These are phyloP conservation scores for Torulaspora microellipsoides DNA, from an alignment of 805 yeast genomes.

Conservation along the genomic window DNA sequence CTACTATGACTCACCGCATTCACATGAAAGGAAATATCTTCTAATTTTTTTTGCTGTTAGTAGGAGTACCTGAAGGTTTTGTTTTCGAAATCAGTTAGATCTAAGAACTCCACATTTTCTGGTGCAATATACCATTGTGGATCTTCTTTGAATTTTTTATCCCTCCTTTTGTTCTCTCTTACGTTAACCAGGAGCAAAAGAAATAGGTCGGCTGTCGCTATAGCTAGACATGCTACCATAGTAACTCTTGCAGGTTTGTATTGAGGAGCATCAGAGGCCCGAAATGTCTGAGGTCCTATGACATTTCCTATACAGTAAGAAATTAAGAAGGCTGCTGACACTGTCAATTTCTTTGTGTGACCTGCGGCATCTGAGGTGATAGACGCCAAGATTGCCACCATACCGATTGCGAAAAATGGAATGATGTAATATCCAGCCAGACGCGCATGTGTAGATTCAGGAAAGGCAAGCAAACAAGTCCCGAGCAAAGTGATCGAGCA, in stretches of 20 bases:
- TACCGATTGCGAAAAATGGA: conserved; percentile 36
- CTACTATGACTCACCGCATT: too few relatives aligned
- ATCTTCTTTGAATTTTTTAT: conserved; percentile 20
- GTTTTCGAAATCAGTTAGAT: conserved; percentile 44
- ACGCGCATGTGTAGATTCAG: conserved; percentile 33
- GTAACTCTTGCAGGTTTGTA: conserved; percentile 53
- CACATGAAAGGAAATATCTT: too few relatives aligned
- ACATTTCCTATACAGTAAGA: conserved; percentile 65
- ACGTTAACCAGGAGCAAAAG: conserved; percentile 28
- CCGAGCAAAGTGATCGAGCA: conserved; percentile 32
- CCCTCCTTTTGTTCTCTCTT: conserved; percentile 43
- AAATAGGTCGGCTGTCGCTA: conserved; percentile 36
- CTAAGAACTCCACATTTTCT: conserved; percentile 37
- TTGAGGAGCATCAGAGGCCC: conserved; percentile 49
- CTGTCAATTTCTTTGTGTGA: conserved; percentile 60
- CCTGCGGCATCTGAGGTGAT: conserved; percentile 58
- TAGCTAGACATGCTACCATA: conserved; percentile 45
- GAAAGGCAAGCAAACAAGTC: conserved; percentile 42
- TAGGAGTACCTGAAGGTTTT: conserved; percentile 38
- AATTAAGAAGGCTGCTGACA: conserved; percentile 53
- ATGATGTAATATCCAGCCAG: conserved; percentile 39
- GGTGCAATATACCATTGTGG: conserved; percentile 11
- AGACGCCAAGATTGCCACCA: conserved; percentile 33
- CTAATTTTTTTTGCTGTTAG: neutral
- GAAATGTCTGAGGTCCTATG: conserved; percentile 73